Conservation (phyloP, 257 asterid genomes). For the Cynanchum wilfordii region DNA sequence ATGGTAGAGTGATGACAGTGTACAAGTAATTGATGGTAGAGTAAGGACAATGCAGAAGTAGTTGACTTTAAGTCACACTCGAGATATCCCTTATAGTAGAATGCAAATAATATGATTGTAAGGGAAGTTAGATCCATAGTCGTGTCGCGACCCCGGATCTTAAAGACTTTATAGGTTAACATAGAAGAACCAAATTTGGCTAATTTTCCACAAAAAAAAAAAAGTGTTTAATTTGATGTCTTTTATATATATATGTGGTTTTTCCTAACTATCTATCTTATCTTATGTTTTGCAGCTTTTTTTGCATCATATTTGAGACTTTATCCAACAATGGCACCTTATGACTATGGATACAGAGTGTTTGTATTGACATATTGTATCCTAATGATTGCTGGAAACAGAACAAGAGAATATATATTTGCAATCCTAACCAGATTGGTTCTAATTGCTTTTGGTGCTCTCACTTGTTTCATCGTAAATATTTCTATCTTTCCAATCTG, state of each 20-base stretch:
- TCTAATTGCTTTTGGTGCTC: constrained; percentile 45
- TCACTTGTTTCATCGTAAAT: constrained; percentile 33
- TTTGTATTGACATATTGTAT: constrained; percentile 49
- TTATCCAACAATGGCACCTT: constrained; percentile 44
- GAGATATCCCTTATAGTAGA: no score
- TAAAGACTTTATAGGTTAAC: no score
- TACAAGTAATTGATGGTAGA: no score
- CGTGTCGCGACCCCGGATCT: no score
- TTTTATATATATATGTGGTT: neutral
- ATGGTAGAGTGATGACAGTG: no score
- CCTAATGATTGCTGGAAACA: constrained; percentile 44
- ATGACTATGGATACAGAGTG: constrained; percentile 47
- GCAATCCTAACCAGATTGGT: constrained; percentile 32
- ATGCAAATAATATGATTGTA: no score
- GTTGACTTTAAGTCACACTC: no score
- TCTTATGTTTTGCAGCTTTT: constrained; percentile 18
- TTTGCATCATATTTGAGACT: constrained; percentile 35
- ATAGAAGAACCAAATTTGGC: no score
- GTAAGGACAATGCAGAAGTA: no score
- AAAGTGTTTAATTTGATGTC: no score
- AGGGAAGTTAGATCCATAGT: no score
- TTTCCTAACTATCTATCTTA: neutral
- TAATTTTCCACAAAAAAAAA: no score
- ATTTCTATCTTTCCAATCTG: constrained; percentile 41
- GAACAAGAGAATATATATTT: constrained; percentile 16